phyloP scores from a whole-genome alignment of 1,284 basidiomycete genomes.

The Tremellales sp. region DNA sequence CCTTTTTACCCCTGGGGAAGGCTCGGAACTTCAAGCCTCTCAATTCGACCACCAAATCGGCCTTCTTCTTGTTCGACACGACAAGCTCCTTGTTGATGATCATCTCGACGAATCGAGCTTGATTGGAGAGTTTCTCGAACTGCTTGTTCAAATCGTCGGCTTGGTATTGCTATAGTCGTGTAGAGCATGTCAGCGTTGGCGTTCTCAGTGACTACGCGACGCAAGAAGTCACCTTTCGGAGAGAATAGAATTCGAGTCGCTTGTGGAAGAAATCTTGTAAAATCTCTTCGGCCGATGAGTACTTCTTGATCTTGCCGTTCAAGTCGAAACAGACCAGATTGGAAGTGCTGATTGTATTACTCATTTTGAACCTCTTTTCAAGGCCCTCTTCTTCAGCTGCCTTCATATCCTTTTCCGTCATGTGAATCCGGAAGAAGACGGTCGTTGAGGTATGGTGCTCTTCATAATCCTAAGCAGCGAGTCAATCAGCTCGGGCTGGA shows the following conservation, averaged over 20 bases:
- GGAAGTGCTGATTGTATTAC: constrained; percentile 73
- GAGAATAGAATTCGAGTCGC: constrained; percentile 86
- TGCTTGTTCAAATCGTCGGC: constrained; percentile 78
- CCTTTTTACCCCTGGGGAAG: constrained; percentile 68
- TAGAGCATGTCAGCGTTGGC: neutral
- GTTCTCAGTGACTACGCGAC: neutral
- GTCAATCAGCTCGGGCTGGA: constrained; percentile 3
- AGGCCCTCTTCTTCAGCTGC: constrained; percentile 87
- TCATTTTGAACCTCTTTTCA: constrained; percentile 87
- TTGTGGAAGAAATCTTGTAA: constrained; percentile 90
- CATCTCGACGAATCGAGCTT: constrained; percentile 96
- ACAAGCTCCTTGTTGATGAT: constrained; percentile 83
- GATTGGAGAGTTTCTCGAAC: constrained; percentile 86
- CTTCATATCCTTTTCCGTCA: constrained; percentile 74
- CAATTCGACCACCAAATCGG: constrained; percentile 78
- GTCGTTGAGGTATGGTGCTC: constrained; percentile 92
- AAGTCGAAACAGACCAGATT: constrained; percentile 99
- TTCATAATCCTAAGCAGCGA: constrained; percentile 74
- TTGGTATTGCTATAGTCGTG: constrained; percentile 64
- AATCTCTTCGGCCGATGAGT: constrained; percentile 84
- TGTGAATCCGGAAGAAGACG: constrained; percentile 83
- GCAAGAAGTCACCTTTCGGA: constrained; percentile 69
- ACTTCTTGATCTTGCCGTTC: constrained; percentile 94
- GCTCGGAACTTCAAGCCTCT: constrained; percentile 80
- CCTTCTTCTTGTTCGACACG: constrained; percentile 90